phyloP scores from a whole-genome alignment of 768 basidiomycete genomes.

The Phanerochaete carnosa region DNA sequence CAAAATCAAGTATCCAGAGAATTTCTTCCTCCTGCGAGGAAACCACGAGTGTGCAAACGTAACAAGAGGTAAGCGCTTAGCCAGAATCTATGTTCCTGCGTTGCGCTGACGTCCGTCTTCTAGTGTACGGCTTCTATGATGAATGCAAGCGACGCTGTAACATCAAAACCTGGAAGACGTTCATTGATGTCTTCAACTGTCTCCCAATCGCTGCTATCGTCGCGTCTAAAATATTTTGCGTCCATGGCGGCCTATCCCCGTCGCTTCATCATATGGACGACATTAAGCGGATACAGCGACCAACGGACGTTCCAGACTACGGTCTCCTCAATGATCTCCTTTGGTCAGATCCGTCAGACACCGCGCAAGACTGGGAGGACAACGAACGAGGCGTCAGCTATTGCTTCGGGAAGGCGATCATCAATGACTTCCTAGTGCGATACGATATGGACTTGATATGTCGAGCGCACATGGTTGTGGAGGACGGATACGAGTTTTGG shows the following conservation, averaged over 20 bases:
- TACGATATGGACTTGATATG: conserved; percentile 99
- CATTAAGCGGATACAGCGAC: conserved; percentile 95
- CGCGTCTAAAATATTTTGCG: conserved; percentile 99
- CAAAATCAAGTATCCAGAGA: conserved; percentile 99
- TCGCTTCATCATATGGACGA: conserved; percentile 96
- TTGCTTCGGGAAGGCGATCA: conserved; percentile 97
- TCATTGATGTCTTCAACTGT: conserved; percentile 99
- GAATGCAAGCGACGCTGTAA: conserved; percentile 99
- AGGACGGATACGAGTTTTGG: conserved; percentile 99
- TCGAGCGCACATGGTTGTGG: conserved; percentile 99
- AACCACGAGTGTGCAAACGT: conserved; percentile 99
- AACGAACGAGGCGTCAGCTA: conserved; percentile 99
- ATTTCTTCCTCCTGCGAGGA: conserved; percentile 96
- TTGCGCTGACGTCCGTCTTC: conserved; percentile 1
- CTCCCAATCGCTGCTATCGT: conserved; percentile 98
- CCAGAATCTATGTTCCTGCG: conserved; percentile 5
- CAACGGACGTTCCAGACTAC: conserved; percentile 98
- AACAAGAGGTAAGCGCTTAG: conserved; percentile 74
- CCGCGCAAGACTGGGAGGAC: conserved; percentile 98
- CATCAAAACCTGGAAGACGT: conserved; percentile 99
- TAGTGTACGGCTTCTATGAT: conserved; percentile 99
- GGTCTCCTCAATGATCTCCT: conserved; percentile 95
- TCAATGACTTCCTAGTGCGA: conserved; percentile 90
- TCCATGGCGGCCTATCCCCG: conserved; percentile 93
- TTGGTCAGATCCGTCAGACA: conserved; percentile 98